Percentiles rank a stretch among this genome's conserved stretches.
Conservation (phyloP, 2,329 filamentous ascomycete species). For the Eurotiales sp. region DNA sequence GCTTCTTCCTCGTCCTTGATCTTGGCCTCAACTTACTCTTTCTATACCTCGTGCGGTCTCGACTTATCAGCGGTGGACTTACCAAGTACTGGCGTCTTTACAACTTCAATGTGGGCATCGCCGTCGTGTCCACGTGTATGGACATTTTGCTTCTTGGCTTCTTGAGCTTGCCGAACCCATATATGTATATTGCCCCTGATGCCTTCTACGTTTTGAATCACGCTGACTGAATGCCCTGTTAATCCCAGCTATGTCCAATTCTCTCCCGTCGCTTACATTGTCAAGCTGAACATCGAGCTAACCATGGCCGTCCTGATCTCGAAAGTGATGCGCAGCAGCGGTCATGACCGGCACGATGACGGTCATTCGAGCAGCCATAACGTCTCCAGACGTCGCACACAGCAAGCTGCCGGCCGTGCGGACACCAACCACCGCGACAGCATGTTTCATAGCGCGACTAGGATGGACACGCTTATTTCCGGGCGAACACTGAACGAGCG, state of each 20-base stretch:
- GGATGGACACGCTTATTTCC: background rate
- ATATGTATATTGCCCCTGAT: background rate
- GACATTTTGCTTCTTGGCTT: background rate
- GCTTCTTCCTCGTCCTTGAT: background rate
- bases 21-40: conserved; percentile 1
- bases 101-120: conserved; percentile 2
- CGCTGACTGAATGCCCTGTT: background rate
- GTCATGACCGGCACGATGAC: background rate
- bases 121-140: background rate
- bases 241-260: conserved; percentile 2
- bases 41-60: background rate
- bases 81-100: conserved; percentile 1
- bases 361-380: background rate
- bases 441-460: background rate
- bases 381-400: background rate
- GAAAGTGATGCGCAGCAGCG: background rate
- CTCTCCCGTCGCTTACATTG: conserved; percentile 4
- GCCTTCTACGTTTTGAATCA: background rate
- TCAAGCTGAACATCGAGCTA: conserved; percentile 5
- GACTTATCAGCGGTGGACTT: background rate
- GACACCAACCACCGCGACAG: background rate
- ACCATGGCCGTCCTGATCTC: conserved; percentile 4
- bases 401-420: background rate
- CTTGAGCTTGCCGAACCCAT: background rate
- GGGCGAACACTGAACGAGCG: background rate